Evolutionary conservation across 495 filamentous ascomycete genomes (phyloP), one percentile per base, ranked within the genome.

Genomic region (Penicillium longicatenatum): DNA sequence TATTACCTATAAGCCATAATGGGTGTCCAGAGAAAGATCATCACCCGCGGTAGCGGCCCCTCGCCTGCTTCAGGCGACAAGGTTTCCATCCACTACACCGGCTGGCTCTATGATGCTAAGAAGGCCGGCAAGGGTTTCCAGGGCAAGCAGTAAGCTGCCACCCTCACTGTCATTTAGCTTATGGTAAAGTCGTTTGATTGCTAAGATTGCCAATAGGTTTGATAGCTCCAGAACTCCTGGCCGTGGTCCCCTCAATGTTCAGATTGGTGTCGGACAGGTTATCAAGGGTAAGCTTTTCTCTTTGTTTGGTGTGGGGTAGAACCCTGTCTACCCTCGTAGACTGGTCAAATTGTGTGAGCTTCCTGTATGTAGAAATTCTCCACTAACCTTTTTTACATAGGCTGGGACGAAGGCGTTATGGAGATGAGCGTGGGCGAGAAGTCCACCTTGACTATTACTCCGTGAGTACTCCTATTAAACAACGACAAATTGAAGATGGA

Each of bases 61-160:
- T 78, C 72, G 65, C 89, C 91, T 44, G 64, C 73, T 55, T 68
- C 69, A 19, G 87, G 89, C 35, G 85, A 92, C 70, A 77, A 67
- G n/a, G 88, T 94, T 65, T 82, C 81, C 63, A 93, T 96, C 62
- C 86, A 89, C 71, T 96, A 94, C 78, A 92, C 87, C 17, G 91
- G 91, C 62, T 92, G 83, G 75, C 79, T 94, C 41, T 87, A 88
- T 74, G 88, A 93, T 62, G 68, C 74, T n/a, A 69, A 64, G 54
- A 76, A 83, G 70, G 48, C 71, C 9, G 65, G 71, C 50, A 75
- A 81, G 47, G 55, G 75, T 57, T 67, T 67, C 60, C 79, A 78
- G 73, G 81, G 81, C 57, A 75, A 69, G 41, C 63, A 80, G 82
- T 84, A 71, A 54, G 78, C 26, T 48, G 21, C 3, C 17, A 1